phyloP scores from a whole-genome alignment of 352 stramenopile species.

The Phytophthora tubulina region DNA sequence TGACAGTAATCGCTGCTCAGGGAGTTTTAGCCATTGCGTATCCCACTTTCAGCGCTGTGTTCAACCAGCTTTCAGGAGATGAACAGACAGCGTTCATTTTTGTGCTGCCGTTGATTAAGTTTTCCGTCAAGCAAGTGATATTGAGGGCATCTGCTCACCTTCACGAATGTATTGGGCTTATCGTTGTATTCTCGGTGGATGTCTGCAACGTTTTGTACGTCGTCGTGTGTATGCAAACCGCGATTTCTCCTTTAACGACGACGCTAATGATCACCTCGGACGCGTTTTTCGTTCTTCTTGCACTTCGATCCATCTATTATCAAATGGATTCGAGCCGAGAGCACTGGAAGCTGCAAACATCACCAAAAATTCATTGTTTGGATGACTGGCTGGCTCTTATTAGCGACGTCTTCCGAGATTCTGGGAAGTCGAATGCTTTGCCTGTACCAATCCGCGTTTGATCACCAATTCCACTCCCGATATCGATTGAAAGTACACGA shows the following conservation, averaged over 20 bases:
- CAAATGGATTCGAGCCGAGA: neutral
- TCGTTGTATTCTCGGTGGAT: slow-evolving; percentile 42
- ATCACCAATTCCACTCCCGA: slow-evolving; percentile 15
- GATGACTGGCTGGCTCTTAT: no score
- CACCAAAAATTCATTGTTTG: no score
- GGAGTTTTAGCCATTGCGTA: slow-evolving; percentile 27
- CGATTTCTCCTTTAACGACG: slow-evolving; percentile 25
- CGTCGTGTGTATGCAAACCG: slow-evolving; percentile 41
- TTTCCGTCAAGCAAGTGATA: slow-evolving; percentile 35
- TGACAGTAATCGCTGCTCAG: slow-evolving; percentile 19
- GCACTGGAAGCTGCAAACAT: no score
- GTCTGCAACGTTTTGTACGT: slow-evolving; percentile 48
- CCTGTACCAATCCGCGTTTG: neutral
- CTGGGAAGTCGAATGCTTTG: neutral
- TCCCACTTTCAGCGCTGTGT: slow-evolving; percentile 30
- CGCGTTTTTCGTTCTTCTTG: slow-evolving; percentile 15
- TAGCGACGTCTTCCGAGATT: no score
- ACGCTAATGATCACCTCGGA: slow-evolving; percentile 30
- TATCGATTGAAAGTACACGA: slow-evolving; percentile 18
- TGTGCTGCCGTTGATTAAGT: slow-evolving; percentile 26
- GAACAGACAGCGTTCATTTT: slow-evolving; percentile 32
- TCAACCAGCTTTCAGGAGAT: slow-evolving; percentile 22
- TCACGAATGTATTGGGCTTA: slow-evolving; percentile 35
- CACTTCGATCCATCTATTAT: slow-evolving; percentile 25
- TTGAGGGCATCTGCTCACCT: slow-evolving; percentile 21